Evolutionary conservation across 2,329 filamentous ascomycete species (phyloP).

Genomic region (Hypomyces rosellus): DNA sequence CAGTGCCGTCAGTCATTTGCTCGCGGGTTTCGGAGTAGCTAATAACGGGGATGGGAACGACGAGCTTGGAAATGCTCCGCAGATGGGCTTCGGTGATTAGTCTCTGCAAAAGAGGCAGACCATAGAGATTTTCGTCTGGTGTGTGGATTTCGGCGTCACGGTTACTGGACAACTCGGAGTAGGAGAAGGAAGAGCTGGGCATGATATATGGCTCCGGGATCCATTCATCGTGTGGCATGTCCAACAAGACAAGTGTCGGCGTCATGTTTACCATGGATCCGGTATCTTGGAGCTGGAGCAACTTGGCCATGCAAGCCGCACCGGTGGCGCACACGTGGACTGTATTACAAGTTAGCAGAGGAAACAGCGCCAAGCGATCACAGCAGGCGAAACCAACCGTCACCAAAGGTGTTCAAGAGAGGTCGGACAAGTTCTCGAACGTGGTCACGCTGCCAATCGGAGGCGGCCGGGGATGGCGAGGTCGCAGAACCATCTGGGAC

Average conservation of each 20-base stretch:
- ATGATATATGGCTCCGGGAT: constrained; percentile 27
- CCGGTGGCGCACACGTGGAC: constrained; percentile 51
- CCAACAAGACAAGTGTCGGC: constrained; percentile 52
- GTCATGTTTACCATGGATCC: constrained; percentile 44
- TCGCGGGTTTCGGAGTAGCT: constrained; percentile 24
- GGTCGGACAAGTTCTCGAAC: constrained; percentile 42
- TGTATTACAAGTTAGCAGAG: constrained; percentile 25
- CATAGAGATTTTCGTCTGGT: constrained; percentile 46
- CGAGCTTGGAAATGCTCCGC: constrained; percentile 48
- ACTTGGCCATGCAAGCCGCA: constrained; percentile 44
- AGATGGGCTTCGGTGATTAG: constrained; percentile 53
- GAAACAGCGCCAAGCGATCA: not conserved
- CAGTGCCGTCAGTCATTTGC: constrained; percentile 32
- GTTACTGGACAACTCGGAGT: constrained; percentile 27
- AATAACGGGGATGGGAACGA: constrained; percentile 51
- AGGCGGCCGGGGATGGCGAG: constrained; percentile 14
- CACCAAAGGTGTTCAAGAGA: constrained; percentile 47
- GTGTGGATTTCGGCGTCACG: constrained; percentile 35
- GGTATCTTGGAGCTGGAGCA: constrained; percentile 46
- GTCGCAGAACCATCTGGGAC: constrained; percentile 14
- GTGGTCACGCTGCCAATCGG: constrained; percentile 32
- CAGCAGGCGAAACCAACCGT: constrained; percentile 34
- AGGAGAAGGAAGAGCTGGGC: constrained; percentile 39
- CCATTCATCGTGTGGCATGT: constrained; percentile 47
- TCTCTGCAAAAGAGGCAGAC: constrained; percentile 47